Evolutionary conservation across 139 green algal species (phyloP), one percentile per base, ranked within the genome.

Genomic region (Cymbomonas tetramitiformis): DNA sequence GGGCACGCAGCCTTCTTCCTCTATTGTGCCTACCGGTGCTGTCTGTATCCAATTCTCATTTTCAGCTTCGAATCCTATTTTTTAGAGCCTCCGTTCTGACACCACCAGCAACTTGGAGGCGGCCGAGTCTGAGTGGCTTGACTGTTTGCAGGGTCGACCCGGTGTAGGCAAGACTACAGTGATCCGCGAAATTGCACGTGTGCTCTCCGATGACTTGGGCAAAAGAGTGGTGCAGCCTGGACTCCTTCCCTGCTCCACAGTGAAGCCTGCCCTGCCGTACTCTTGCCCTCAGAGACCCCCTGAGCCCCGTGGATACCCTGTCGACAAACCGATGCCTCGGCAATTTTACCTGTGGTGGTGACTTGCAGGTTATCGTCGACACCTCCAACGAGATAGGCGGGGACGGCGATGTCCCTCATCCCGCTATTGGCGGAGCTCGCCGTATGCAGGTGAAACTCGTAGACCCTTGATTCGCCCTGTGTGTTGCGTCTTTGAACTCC

Each of bases 151-250:
- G 86, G n/a, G 86, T 0, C 62, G 79, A 2, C 86, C 87, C 0
- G 87, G 87, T 4, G 86, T 94, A 18, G 87, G 87, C 58, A 97
- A 97, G 74, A 97, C 89, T 0, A 97, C 63, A 5, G 63, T 80
- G 25, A 72, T 75, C 24, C 57, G 87, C 4, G 86, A 96, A 68
- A 84, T 97, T 50, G 83, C 84, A 0, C 67, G 84, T 4, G 75
- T 90, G n/a, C 70, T 97, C 23, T 64, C 82, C 4, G 88, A 94
- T 55, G 72, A 79, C 33, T 39, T 87, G 30, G 56, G 70, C 33
- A 84, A 83, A 59, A 73, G 84, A 1, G 82, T 92, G 0, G 78
- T n/a, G n/a, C n/a, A 53, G 19, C 12, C 12, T 15, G 15, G 46
- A 12, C 12, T 47, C 23, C 46, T 43, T 53, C 38, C 12, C 50